Percentiles rank a stretch among this genome's conserved stretches.
Evolutionary conservation across 2,329 filamentous ascomycete species (phyloP).

Genomic region (Byssoonygena ceratinophila): DNA sequence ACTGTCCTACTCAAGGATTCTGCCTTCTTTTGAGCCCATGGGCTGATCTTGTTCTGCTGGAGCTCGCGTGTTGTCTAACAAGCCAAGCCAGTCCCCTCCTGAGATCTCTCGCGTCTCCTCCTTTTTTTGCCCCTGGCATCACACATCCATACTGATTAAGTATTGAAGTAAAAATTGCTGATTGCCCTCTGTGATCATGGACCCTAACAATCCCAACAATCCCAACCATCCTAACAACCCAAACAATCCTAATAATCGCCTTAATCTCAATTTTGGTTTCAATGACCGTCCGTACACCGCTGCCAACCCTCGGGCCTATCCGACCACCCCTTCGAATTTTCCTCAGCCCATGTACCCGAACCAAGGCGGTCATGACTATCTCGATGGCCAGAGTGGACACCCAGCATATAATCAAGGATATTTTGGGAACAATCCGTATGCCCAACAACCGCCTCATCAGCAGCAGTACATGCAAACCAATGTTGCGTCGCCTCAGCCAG

Average conservation of each 20-base stretch:
- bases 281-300: conserved; percentile 56
- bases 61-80: background rate
- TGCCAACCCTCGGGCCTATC: conserved; percentile 52
- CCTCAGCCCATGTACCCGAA: conserved; percentile 73
- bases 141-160: conserved; percentile 37
- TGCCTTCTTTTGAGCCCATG: background rate
- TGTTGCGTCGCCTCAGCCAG: conserved; percentile 46
- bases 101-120: background rate
- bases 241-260: conserved; percentile 42
- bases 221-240: conserved; percentile 47
- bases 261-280: conserved; percentile 41
- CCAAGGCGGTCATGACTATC: conserved; percentile 51
- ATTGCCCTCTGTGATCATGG: conserved; percentile 35
- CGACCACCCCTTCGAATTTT: conserved; percentile 89
- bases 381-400: conserved; percentile 37
- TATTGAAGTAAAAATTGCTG: conserved; percentile 13
- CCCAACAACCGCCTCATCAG: conserved; percentile 34
- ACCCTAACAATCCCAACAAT: conserved; percentile 40
- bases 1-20: too few species aligned
- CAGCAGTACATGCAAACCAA: conserved; percentile 45
- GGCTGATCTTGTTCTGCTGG: background rate
- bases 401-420: conserved; percentile 42
- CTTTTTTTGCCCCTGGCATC: conserved; percentile 6
- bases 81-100: background rate
- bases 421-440: conserved; percentile 53